Conservation (phyloP, 2,329 filamentous ascomycete genomes). For the Paecilomyces formosus region DNA sequence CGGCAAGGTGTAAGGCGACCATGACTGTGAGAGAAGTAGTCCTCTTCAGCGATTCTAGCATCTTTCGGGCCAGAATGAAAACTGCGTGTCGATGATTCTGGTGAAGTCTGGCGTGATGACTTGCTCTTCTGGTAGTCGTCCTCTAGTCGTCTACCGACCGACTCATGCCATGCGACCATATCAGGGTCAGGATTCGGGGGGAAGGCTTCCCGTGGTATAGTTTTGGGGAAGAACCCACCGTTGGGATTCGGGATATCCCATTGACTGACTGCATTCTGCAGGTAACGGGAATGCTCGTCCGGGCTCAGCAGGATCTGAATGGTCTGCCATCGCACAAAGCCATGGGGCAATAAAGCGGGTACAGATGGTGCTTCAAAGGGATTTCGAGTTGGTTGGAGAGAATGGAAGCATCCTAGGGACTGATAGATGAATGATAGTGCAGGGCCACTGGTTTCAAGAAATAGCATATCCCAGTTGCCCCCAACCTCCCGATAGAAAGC, state of each 20-base stretch:
- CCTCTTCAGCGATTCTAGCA: conserved; percentile 16
- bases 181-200: conserved; percentile 66
- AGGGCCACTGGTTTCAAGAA: conserved; percentile 63
- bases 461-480: conserved; percentile 71
- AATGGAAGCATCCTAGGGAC: conserved; percentile 82
- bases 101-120: conserved; percentile 24
- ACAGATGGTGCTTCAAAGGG: conserved; percentile 69
- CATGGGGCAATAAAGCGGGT: conserved; percentile 72
- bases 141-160: conserved; percentile 63
- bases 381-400: conserved; percentile 63
- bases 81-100: conserved; percentile 18
- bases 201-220: conserved; percentile 61
- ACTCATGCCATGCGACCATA: conserved; percentile 81
- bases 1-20: conserved; percentile 6
- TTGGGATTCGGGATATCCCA: conserved; percentile 71
- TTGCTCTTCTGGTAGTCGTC: conserved; percentile 47
- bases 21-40: conserved; percentile 13
- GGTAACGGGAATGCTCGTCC: conserved; percentile 75
- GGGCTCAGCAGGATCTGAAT: conserved; percentile 83
- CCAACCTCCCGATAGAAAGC: conserved; percentile 69
- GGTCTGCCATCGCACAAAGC: conserved; percentile 90
- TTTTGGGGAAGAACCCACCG: conserved; percentile 49
- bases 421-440: conserved; percentile 90
- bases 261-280: conserved; percentile 70
- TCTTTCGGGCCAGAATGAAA: conserved; percentile 26